Base-by-base conservation (phyloP, 352 stramenopile genomes). In the Salisapilia sapeloensis region DNA sequence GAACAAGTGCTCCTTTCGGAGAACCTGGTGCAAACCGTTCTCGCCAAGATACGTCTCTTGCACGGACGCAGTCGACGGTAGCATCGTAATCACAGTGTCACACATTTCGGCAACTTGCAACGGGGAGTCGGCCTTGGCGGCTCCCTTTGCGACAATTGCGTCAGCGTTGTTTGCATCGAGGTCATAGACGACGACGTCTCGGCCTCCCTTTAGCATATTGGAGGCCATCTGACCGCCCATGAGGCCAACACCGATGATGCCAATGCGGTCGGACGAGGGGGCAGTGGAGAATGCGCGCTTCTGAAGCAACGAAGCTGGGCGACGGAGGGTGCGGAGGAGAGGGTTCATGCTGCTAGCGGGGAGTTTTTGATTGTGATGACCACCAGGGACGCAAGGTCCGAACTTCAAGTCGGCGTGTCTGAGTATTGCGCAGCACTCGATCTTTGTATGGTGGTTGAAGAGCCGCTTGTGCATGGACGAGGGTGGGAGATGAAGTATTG, bases 191-290 rank as follows among this genome's bases (percentile, higher is more conserved):
- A 93, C 65, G 40, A 82, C 46, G 33, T 71, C 50, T 50, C 79
- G 50, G 34, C 67, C 76, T 35, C 82, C 72, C 31, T 72, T 61
- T 20, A 93, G 51, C 21, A 95, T 47, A 65, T 97, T 96, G 41
- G 74, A 61, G 32, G 76, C 76, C 91, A 97, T 97, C 44, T 82
- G 83, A 37, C 65, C 56, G 17, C 89, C 89, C 86, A 97, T 97
- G 56, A 94, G 89, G 13, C 91, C 91, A 24, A 97, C 48, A 23
- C 91, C 87, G 29, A 97, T 78, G 48, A 97, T 62, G 16, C 83
- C 87, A 13, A 96, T 52, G 11, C 42, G 48, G 24, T 55, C 37
- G n/a, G n/a, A n/a, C n/a, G n/a, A n/a, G n/a, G n/a, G n/a, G n/a
- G 26, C 26, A 6, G n/a, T n/a, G n/a, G n/a, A n/a, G n/a, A n/a